Conservation (phyloP, 495 filamentous ascomycete species). For the Venustampulla echinocandica region DNA sequence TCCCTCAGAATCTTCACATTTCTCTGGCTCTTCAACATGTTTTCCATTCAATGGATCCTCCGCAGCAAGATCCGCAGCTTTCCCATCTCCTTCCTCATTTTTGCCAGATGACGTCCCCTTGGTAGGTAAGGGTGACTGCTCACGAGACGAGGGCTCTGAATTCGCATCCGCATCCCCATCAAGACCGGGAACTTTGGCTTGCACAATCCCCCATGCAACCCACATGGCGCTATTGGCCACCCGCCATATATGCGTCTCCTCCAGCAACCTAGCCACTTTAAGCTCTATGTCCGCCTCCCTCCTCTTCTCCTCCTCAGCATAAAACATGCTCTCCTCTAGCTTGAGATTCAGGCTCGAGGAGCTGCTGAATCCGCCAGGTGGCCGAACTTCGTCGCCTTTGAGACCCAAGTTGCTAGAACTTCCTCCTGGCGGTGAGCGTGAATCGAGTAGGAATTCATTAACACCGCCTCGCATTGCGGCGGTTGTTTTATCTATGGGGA, state of each 20-base stretch:
- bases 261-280: slow-evolving; percentile 58
- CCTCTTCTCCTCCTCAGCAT: slow-evolving; percentile 50
- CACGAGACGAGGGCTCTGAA: neutral
- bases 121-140: neutral
- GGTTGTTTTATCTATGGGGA: slow-evolving; percentile 25
- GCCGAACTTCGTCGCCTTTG: neutral
- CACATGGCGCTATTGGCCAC: slow-evolving; percentile 81
- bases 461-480: slow-evolving; percentile 29
- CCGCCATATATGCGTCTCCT: slow-evolving; percentile 78
- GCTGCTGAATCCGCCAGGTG: slow-evolving; percentile 1
- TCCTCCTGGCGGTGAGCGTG: slow-evolving; percentile 45
- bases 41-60: neutral
- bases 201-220: slow-evolving; percentile 94
- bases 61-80: slow-evolving; percentile 19
- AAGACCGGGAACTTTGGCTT: slow-evolving; percentile 70
- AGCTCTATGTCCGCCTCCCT: slow-evolving; percentile 52
- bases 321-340: slow-evolving; percentile 18
- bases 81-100: slow-evolving; percentile 7
- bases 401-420: neutral
- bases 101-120: neutral
- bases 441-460: slow-evolving; percentile 62
- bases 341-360: neutral
- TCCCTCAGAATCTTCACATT: slow-evolving; percentile 13
- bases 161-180: slow-evolving; percentile 21
- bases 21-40: slow-evolving; percentile 4